Percentiles rank a stretch among this genome's conserved stretches.
Conservation (phyloP, 495 filamentous ascomycete species). For the Echria macrotheca region DNA sequence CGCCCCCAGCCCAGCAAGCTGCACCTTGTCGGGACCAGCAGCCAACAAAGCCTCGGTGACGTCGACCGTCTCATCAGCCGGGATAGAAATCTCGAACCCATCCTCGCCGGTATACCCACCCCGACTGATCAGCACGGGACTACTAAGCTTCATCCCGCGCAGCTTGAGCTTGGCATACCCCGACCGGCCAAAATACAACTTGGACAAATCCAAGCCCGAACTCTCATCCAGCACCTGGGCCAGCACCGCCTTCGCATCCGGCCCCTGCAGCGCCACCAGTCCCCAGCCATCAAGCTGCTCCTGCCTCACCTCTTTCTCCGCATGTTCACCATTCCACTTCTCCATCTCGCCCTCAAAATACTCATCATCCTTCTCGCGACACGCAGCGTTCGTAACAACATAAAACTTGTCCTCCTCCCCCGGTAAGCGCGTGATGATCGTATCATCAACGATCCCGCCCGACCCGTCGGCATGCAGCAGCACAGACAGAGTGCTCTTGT, state of each 20-base stretch:
- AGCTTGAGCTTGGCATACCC: conserved; percentile 46
- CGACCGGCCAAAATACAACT: conserved; percentile 74
- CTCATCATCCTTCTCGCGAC: conserved; percentile 74
- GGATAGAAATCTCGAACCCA: conserved; percentile 92
- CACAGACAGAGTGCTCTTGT: conserved; percentile 72
- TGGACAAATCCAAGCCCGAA: conserved; percentile 52
- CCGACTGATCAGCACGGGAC: conserved; percentile 69
- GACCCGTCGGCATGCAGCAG: conserved; percentile 65
- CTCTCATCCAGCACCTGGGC: conserved; percentile 43
- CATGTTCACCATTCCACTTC: conserved; percentile 54
- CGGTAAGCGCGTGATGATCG: conserved; percentile 71
- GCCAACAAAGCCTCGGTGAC: conserved; percentile 60
- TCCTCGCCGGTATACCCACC: conserved; percentile 97
- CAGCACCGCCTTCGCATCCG: conserved; percentile 62
- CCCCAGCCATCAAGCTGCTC: conserved; percentile 59
- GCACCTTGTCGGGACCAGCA: conserved; percentile 55
- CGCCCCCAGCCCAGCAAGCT: conserved; percentile 81
- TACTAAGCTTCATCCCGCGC: conserved; percentile 33
- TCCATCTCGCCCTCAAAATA: conserved; percentile 64
- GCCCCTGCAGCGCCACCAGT: conserved; percentile 85
- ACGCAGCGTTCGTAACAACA: conserved; percentile 93
- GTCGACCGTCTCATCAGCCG: conserved; percentile 48
- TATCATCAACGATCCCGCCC: conserved; percentile 91
- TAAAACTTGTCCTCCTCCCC: conserved; percentile 75
- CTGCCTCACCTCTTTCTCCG: conserved; percentile 52